phyloP scores from a whole-genome alignment of 768 basidiomycete species.

The Phaeotremella fagi region DNA sequence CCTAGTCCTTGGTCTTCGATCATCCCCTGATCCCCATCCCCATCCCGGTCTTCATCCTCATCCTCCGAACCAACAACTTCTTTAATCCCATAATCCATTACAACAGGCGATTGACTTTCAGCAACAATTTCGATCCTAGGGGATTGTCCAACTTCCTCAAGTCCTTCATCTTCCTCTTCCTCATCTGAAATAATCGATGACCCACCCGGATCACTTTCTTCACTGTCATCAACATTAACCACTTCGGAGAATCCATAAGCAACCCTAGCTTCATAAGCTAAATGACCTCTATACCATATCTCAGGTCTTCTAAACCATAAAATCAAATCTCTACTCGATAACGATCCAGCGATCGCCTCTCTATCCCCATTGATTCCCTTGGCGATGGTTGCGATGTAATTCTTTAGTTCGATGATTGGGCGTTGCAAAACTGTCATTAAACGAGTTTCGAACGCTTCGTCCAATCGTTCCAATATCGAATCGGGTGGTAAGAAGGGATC shows the following conservation, averaged over 20 bases:
- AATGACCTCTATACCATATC: background rate
- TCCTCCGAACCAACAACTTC: background rate
- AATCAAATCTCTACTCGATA: constrained; percentile 1
- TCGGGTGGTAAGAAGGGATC: constrained; percentile 9
- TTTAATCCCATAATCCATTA: constrained; percentile 5
- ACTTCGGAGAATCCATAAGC: constrained; percentile 3
- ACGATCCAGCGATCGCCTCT: constrained; percentile 1
- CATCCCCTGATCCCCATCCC: background rate
- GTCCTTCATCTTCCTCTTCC: background rate
- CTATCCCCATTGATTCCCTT: background rate
- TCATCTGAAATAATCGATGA: background rate
- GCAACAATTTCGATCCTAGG: constrained; percentile 6
- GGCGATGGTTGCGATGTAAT: background rate
- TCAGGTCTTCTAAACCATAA: background rate
- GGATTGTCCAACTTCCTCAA: background rate
- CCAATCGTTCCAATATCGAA: background rate
- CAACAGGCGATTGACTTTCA: background rate
- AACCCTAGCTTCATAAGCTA: background rate
- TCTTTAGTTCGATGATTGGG: background rate
- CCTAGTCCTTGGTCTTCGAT: background rate
- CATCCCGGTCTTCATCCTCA: background rate
- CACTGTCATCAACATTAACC: background rate
- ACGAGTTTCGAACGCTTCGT: constrained; percentile 1
- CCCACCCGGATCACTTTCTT: background rate
- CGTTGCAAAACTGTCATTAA: background rate